Evolutionary conservation across 2,329 filamentous ascomycete species (phyloP).

Genomic region (Polychaeton citri): DNA sequence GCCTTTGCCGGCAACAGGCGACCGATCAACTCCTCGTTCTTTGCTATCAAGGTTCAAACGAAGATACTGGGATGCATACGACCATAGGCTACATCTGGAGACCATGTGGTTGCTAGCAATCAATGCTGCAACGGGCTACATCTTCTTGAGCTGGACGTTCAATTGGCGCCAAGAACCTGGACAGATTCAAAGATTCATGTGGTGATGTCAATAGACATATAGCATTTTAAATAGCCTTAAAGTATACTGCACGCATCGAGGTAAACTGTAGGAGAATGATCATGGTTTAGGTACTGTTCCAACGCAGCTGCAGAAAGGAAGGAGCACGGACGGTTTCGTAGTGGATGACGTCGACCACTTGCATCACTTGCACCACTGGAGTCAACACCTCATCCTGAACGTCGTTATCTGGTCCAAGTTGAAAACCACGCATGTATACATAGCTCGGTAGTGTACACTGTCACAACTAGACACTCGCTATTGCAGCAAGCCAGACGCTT

Average conservation of each 20-base stretch:
- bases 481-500: background rate
- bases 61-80: slow-evolving; percentile 16
- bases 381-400: too few relatives aligned
- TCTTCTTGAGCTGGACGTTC: slow-evolving; percentile 58
- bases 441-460: too few relatives aligned
- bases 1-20: background rate
- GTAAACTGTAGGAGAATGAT: too few relatives aligned
- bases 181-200: slow-evolving; percentile 65
- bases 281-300: too few relatives aligned
- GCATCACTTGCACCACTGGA: too few relatives aligned
- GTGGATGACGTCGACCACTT: too few relatives aligned
- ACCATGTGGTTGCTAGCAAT: slow-evolving; percentile 55
- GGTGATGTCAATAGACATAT: slow-evolving; percentile 33
- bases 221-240: too few relatives aligned
- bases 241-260: too few relatives aligned
- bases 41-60: background rate
- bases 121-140: slow-evolving; percentile 53
- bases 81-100: slow-evolving; percentile 43
- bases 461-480: background rate
- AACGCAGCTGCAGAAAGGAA: too few relatives aligned
- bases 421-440: too few relatives aligned
- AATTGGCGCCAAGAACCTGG: slow-evolving; percentile 51
- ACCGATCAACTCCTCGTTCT: background rate
- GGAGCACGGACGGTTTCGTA: too few relatives aligned
- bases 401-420: too few relatives aligned